phyloP scores from a whole-genome alignment of 805 yeast genomes.

The Torulaspora maleeae region DNA sequence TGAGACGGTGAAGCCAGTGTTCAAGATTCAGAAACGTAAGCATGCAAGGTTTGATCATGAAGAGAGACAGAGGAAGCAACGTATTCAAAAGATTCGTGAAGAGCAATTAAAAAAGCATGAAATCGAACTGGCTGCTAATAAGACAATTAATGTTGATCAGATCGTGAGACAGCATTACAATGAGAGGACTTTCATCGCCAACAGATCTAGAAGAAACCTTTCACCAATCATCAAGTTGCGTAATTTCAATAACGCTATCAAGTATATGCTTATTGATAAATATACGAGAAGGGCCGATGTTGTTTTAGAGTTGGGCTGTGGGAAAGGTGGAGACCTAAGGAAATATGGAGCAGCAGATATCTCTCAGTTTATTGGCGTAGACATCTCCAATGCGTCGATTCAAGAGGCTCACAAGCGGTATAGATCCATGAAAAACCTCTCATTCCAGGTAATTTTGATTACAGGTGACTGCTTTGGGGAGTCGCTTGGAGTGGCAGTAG shows the following conservation, averaged over 20 bases:
- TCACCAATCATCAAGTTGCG: constrained; percentile 85
- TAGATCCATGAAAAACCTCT: constrained; percentile 47
- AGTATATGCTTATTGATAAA: constrained; percentile 75
- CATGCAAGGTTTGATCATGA: constrained; percentile 33
- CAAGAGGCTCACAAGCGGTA: constrained; percentile 79
- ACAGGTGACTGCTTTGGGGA: constrained; percentile 89
- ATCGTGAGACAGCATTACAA: constrained; percentile 83
- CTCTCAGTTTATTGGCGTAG: constrained; percentile 81
- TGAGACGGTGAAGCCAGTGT: constrained; percentile 14
- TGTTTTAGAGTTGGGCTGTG: constrained; percentile 88
- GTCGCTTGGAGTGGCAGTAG: constrained; percentile 61
- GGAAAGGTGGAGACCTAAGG: constrained; percentile 95
- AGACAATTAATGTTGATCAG: constrained; percentile 47
- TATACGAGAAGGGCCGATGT: constrained; percentile 51
- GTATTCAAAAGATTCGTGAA: constrained; percentile 32
- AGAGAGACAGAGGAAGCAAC: constrained; percentile 32
- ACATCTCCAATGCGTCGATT: constrained; percentile 84
- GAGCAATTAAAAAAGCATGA: constrained; percentile 36
- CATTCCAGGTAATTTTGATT: constrained; percentile 77
- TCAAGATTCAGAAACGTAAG: constrained; percentile 26
- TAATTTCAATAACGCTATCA: constrained; percentile 87
- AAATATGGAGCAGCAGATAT: constrained; percentile 78
- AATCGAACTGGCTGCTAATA: constrained; percentile 36
- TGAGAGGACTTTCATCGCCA: constrained; percentile 68
- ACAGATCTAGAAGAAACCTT: constrained; percentile 54